Conservation (phyloP, 495 filamentous ascomycete species). For the Talaromyces ruber region DNA sequence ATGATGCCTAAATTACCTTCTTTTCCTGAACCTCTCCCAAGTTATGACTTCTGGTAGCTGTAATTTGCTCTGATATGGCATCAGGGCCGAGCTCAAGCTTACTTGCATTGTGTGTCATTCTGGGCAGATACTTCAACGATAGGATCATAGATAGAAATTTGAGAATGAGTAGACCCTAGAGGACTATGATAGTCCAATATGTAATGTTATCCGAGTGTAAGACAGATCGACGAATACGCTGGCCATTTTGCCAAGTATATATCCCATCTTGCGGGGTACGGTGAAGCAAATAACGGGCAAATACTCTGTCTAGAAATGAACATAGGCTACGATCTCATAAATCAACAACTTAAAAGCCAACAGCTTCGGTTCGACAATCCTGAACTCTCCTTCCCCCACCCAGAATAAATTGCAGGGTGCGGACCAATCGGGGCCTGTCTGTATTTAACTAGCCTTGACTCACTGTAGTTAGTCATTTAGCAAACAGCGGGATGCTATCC, state of each 20-base stretch:
- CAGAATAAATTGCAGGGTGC: neutral
- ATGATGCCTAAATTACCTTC: neutral
- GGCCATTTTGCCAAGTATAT: neutral
- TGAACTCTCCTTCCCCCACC: too few species aligned
- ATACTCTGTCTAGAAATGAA: neutral
- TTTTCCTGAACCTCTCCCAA: neutral
- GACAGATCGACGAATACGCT: neutral
- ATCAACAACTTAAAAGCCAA: neutral
- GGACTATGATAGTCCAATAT: neutral
- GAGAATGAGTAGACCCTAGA: neutral
- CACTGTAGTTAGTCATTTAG: neutral
- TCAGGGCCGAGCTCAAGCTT: neutral
- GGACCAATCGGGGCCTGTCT: neutral
- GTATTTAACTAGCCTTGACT: neutral
- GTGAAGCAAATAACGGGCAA: neutral
- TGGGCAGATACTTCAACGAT: neutral
- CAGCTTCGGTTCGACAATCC: neutral
- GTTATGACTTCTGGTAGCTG: neutral
- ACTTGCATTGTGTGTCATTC: neutral
- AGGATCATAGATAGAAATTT: neutral
- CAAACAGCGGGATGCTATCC: neutral
- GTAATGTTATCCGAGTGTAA: neutral
- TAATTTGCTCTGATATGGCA: neutral
- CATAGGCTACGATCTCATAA: neutral
- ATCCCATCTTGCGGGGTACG: neutral